phyloP scores from a whole-genome alignment of 768 basidiomycete genomes.

The Tulasnella sp. region DNA sequence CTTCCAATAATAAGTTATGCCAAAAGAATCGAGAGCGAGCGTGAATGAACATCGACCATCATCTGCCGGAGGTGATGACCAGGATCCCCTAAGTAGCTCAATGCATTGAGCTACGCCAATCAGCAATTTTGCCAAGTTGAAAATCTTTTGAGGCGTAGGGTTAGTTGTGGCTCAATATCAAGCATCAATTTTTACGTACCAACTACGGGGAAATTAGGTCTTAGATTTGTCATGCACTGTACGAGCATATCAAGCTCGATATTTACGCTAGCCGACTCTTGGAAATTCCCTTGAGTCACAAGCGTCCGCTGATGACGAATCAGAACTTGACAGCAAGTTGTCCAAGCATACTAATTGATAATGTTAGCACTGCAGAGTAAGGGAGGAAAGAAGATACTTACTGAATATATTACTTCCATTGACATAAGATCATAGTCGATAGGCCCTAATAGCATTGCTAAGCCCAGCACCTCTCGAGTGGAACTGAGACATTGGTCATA shows the following conservation, averaged over 20 bases:
- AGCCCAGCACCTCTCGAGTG: slow-evolving; percentile 7
- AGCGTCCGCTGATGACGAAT: slow-evolving; percentile 8
- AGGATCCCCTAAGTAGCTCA: no score
- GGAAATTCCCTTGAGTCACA: neutral
- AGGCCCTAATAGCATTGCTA: neutral
- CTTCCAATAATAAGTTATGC: no score
- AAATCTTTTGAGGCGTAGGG: slow-evolving; percentile 11
- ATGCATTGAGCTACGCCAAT: slow-evolving; percentile 13
- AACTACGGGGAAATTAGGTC: slow-evolving; percentile 8
- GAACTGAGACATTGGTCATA: slow-evolving; percentile 4
- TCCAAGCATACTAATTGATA: slow-evolving; percentile 11
- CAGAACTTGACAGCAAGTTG: slow-evolving; percentile 10
- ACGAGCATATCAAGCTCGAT: slow-evolving; percentile 7
- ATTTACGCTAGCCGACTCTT: no score
- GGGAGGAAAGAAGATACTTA: neutral
- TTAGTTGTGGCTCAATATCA: no score
- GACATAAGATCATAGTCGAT: slow-evolving; percentile 1
- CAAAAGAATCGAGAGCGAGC: no score
- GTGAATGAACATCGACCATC: no score
- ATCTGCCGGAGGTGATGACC: no score
- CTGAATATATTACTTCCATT: slow-evolving; percentile 8
- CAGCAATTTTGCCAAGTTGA: slow-evolving; percentile 12
- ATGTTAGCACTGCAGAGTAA: neutral
- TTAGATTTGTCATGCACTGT: slow-evolving; percentile 1
- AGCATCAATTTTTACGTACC: no score